phyloP scores from a whole-genome alignment of 805 yeast species.

The Komagataella mondaviorum region DNA sequence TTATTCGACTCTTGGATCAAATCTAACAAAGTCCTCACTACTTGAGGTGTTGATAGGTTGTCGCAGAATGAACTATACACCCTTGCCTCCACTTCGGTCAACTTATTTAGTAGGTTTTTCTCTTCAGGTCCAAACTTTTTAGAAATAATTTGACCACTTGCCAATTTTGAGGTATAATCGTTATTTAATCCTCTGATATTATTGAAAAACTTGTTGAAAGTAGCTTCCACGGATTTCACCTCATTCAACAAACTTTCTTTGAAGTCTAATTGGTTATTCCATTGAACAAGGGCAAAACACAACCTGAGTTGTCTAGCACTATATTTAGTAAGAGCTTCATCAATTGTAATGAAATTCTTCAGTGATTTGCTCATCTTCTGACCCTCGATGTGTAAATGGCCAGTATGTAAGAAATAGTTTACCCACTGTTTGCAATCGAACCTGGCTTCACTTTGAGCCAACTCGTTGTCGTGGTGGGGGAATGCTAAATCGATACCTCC shows the following conservation, averaged over 20 bases:
- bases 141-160: slow-evolving; percentile 35
- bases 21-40: slow-evolving; percentile 49
- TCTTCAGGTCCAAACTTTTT: slow-evolving; percentile 50
- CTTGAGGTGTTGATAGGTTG: slow-evolving; percentile 71
- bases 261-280: slow-evolving; percentile 91
- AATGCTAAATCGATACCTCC: slow-evolving; percentile 97
- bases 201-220: slow-evolving; percentile 72
- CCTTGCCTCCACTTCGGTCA: slow-evolving; percentile 36
- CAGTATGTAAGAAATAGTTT: slow-evolving; percentile 91
- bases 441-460: slow-evolving; percentile 94
- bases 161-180: slow-evolving; percentile 43
- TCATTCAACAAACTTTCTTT: slow-evolving; percentile 69
- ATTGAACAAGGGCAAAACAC: slow-evolving; percentile 80
- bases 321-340: slow-evolving; percentile 67
- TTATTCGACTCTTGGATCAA: slow-evolving; percentile 60
- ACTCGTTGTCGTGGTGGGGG: slow-evolving; percentile 97
- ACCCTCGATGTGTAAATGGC: slow-evolving; percentile 96
- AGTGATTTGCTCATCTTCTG: slow-evolving; percentile 95
- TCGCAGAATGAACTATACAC: slow-evolving; percentile 81
- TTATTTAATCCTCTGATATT: slow-evolving; percentile 70
- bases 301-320: slow-evolving; percentile 76
- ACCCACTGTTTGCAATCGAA: slow-evolving; percentile 91
- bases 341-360: slow-evolving; percentile 90
- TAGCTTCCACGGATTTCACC: slow-evolving; percentile 62
- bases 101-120: slow-evolving; percentile 35